These are phyloP conservation scores for Rhizophagus prolifer DNA, from an alignment of 192 early-diverging fungal genomes.

Conservation along the genomic window DNA sequence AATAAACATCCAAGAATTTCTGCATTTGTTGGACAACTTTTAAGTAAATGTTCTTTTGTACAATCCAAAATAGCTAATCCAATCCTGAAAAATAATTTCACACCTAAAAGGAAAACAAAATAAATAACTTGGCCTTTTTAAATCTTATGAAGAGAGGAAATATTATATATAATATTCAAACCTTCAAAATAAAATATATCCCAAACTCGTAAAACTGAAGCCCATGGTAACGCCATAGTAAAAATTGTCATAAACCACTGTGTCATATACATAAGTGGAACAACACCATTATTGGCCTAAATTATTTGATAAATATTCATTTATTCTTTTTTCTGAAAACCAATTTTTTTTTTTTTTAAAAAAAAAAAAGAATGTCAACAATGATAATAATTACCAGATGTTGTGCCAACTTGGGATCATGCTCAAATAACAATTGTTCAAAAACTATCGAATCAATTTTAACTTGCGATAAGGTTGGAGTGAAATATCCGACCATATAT, in stretches of 20 bases:
- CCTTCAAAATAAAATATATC: slow-evolving; percentile 89
- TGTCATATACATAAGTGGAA: slow-evolving; percentile 87
- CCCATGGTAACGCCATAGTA: slow-evolving; percentile 86
- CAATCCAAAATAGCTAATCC: slow-evolving; percentile 74
- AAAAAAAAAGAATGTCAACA: neutral
- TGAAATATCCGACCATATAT: slow-evolving; percentile 80
- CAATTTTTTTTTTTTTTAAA: neutral
- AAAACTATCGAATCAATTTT: slow-evolving; percentile 82
- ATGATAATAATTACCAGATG: slow-evolving; percentile 58
- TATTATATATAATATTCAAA: neutral
- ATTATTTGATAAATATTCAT: neutral
- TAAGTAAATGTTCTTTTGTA: slow-evolving; percentile 62
- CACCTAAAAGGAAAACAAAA: slow-evolving; percentile 42
- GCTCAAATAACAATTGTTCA: slow-evolving; percentile 69
- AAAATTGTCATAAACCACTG: slow-evolving; percentile 95
- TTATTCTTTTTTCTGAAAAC: neutral
- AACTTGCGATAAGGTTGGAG: slow-evolving; percentile 68
- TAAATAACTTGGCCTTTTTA: too few relatives aligned
- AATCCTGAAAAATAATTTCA: slow-evolving; percentile 81
- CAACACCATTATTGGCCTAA: slow-evolving; percentile 69
- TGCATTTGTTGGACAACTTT: slow-evolving; percentile 71
- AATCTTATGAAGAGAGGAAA: neutral
- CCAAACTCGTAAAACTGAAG: slow-evolving; percentile 84
- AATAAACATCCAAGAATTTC: slow-evolving; percentile 77
- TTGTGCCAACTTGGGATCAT: slow-evolving; percentile 62